Evolutionary conservation across 2,329 filamentous ascomycete species (phyloP).

Genomic region (Ceratocystiopsis brevicomis): DNA sequence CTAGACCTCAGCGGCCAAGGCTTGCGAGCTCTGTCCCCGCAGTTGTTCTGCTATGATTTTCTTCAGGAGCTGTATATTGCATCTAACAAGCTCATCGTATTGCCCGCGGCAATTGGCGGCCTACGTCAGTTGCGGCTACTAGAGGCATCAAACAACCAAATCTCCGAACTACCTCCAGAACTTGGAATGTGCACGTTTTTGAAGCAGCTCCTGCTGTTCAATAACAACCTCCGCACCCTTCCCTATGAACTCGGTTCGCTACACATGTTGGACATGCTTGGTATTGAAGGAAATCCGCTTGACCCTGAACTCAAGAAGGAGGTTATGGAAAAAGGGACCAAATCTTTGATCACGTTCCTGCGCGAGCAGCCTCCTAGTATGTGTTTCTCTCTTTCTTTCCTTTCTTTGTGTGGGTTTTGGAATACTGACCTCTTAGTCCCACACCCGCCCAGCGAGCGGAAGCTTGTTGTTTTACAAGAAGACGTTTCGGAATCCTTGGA

Average conservation of each 20-base stretch:
- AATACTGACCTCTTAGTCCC: constrained; percentile 36
- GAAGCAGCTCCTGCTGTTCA: constrained; percentile 69
- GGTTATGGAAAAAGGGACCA: constrained; percentile 74
- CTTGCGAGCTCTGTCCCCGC: constrained; percentile 58
- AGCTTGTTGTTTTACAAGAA: constrained; percentile 60
- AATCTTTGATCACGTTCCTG: constrained; percentile 62
- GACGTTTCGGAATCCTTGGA: constrained; percentile 41
- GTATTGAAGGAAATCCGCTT: constrained; percentile 80
- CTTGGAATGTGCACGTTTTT: constrained; percentile 94
- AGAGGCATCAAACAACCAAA: constrained; percentile 75
- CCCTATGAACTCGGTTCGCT: constrained; percentile 79
- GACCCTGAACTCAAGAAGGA: constrained; percentile 58
- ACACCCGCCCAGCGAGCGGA: constrained; percentile 54
- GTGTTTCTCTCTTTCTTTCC: constrained; percentile 15
- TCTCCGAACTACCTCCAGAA: constrained; percentile 67
- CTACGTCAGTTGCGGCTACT: constrained; percentile 66
- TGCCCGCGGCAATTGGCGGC: constrained; percentile 68
- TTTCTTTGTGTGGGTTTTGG: not conserved
- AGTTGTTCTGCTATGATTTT: constrained; percentile 76
- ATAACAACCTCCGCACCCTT: constrained; percentile 69
- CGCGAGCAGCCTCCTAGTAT: constrained; percentile 71
- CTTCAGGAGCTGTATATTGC: constrained; percentile 83
- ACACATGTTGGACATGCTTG: constrained; percentile 72
- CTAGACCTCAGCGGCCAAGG: constrained; percentile 95
- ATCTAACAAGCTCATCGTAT: constrained; percentile 66